Evolutionary conservation across 1,139 yeast genomes (phyloP).

Genomic region (Yamadazyma spencermartinsiae): DNA sequence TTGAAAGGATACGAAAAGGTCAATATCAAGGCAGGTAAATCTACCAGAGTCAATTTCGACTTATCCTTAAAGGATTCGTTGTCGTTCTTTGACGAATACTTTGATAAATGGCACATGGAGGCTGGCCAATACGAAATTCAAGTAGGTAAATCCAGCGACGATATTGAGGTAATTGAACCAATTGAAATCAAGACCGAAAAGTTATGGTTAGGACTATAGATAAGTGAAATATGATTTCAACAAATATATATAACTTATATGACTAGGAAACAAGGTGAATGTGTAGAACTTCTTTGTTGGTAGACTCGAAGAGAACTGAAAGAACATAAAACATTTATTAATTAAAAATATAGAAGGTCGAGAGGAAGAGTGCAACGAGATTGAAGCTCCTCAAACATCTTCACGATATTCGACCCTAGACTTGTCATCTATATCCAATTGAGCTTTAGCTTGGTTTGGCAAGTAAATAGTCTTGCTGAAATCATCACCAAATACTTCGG

Average conservation of each 20-base stretch:
- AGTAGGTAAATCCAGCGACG: constrained; percentile 39
- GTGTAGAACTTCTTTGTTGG: not conserved
- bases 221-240: not conserved
- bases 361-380: no score
- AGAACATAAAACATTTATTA: not conserved
- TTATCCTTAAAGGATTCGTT: constrained; percentile 46
- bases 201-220: constrained; percentile 21
- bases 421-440: not conserved
- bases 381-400: not conserved
- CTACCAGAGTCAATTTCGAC: constrained; percentile 30
- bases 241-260: not conserved
- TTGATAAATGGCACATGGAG: constrained; percentile 31
- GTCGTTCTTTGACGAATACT: constrained; percentile 54
- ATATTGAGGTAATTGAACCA: constrained; percentile 26
- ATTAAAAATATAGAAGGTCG: not conserved
- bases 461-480: constrained; percentile 3
- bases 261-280: no score
- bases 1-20: constrained; percentile 56
- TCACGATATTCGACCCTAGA: not conserved
- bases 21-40: constrained; percentile 37
- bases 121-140: constrained; percentile 24
- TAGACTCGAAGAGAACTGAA: not conserved
- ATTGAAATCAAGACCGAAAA: constrained; percentile 29
- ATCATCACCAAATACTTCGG: constrained; percentile 46
- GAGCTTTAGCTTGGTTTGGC: constrained; percentile 52